Evolutionary conservation across 345 rosid genomes (phyloP), one percentile per base, ranked within the genome.

Genomic region (Hypericum androsaemum): DNA sequence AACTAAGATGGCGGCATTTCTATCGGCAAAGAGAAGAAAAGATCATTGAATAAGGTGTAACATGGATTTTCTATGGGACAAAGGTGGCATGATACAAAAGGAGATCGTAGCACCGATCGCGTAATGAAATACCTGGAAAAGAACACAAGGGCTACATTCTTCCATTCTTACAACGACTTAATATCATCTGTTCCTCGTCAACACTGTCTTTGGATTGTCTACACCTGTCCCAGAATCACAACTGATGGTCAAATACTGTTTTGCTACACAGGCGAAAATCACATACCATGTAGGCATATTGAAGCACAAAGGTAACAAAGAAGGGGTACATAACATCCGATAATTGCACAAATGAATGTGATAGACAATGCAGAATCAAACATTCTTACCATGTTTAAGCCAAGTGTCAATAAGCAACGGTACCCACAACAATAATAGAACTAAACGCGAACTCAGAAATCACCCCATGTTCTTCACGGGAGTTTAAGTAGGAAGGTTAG

Each of bases 51-150:
- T 38, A 55, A 52, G 64, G 64, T 67, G 67, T 69, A 39, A 51
- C 64, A 55, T 71, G 47, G 54, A 62, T 70, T 75, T 71, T 74
- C 76, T 77, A 73, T 72, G 64, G 59, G 69, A 76, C 72, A 78
- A 64, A 54, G 57, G 71, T 64, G 64, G 62, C 74, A 67, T 72
- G 67, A 74, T 74, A 86, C 79, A 77, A 17, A 44, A 57, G 39
- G 81, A 73, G 78, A 78, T 65, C 76, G 61, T 53, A 66, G 71
- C 60, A 37, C 55, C 58, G 60, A 63, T 53, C 72, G 57, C 69
- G 51, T 58, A n/a, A 58, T 9, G 73, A 54, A 62, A 48, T 17
- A 14, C 65, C 78, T 54, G 49, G 22, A 58, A 72, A 63, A 57
- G 42, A 60, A 62, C 67, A 59, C 54, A 63, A 40, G 57, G 58